phyloP scores from a whole-genome alignment of 2,329 filamentous ascomycete species.

The Fusarium oxysporum region DNA sequence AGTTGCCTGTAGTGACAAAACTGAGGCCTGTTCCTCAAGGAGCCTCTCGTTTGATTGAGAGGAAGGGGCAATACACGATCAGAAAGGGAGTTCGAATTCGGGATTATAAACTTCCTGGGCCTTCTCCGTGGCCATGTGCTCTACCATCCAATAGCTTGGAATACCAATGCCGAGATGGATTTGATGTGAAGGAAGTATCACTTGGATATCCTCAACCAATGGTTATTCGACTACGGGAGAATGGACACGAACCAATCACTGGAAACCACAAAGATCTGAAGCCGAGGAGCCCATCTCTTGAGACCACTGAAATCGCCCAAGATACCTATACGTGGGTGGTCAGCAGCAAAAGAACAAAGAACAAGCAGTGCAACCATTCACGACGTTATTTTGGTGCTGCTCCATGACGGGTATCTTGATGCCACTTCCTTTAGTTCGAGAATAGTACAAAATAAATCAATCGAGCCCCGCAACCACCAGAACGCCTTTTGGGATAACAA shows the following conservation, averaged over 20 bases:
- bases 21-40: conserved; percentile 42
- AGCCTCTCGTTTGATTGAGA: conserved; percentile 43
- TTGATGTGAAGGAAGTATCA: conserved; percentile 40
- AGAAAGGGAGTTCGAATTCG: conserved; percentile 46
- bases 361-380: neutral
- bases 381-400: conserved; percentile 1
- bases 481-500: conserved; percentile 49
- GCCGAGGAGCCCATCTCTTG: conserved; percentile 16
- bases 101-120: conserved; percentile 43
- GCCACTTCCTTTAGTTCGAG: conserved; percentile 37
- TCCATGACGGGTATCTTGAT: conserved; percentile 50
- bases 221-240: neutral
- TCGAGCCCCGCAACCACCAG: conserved; percentile 41
- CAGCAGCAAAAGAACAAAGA: neutral
- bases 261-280: neutral
- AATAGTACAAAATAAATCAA: conserved; percentile 43
- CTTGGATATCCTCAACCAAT: conserved; percentile 31
- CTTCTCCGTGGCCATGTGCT: neutral
- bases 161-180: conserved; percentile 50
- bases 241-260: neutral
- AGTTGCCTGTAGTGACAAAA: conserved; percentile 15
- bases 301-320: neutral
- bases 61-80: conserved; percentile 45
- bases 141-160: conserved; percentile 19
- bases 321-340: neutral